Base-by-base conservation (phyloP, 495 filamentous ascomycete species). In the Elasticomyces elasticus region DNA sequence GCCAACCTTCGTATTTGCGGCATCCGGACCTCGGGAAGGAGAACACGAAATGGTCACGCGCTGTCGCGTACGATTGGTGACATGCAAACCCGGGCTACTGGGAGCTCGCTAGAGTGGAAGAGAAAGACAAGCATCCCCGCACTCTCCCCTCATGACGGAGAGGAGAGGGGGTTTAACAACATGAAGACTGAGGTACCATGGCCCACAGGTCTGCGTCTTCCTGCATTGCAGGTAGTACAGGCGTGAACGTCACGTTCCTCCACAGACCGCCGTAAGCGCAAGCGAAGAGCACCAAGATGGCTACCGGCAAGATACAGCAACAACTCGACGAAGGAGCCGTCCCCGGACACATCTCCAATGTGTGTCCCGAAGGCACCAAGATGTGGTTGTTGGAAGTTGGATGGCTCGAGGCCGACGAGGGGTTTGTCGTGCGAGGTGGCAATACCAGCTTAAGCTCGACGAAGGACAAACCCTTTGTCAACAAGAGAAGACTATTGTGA, bases 321-420 rank as follows among this genome's bases (percentile, higher is more conserved):
- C 59, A 62, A 38, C 43, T 62, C 24, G 51, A 51, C 37, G 23
- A 58, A 2, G 59, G 59, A 5, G 59, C 59, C 13, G 56, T 62
- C 15, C 59, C 59, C 1, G 59, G 59, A 24, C 49, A 55, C 30
- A 50, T 62, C 22, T 51, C 45, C 56, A 62, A 62, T 52, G 51
- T 62, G 25, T 62, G 59, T 26, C 59, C 59, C 6, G 26, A 50
- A 23, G 59, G 59, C 33, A 62, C 59, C 19, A 63, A 60, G 49
- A 63, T 63, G 52, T 56, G 52, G 45, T 28, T 63, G 25, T 28
- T 63, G 31, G 56, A 63, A 35, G 52, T 56, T 11, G 60, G 60
- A 11, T 60, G 57, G 56, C 53, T 63, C 13, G 60, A 63, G 31
- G 52, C 43, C 17, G 60, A 63, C 27, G 60, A 63, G 33, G 60